A percentile compares a stretch with the other conserved stretches of the same genome.
phyloP scores from a whole-genome alignment of 176 grass and related monocot genomes.

The Aegilops tauschii region DNA sequence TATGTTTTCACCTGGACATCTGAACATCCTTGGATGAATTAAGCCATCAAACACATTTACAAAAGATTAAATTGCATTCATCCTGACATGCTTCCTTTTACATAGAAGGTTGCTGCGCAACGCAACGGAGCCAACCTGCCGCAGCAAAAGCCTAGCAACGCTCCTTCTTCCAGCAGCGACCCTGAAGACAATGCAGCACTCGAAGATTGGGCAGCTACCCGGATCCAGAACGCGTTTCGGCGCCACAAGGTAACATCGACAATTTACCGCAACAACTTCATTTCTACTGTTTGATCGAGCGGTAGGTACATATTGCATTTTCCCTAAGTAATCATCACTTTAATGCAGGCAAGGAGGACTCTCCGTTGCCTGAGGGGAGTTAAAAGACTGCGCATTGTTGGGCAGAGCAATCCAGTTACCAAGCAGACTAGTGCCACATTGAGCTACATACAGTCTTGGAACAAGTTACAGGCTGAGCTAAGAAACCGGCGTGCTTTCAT shows the following conservation, averaged over 20 bases:
- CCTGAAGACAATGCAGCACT: conserved; percentile 47
- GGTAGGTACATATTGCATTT: not conserved
- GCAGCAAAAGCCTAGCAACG: conserved; percentile 49
- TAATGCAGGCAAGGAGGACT: conserved; percentile 73
- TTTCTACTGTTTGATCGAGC: not conserved
- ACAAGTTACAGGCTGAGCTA: conserved; percentile 80
- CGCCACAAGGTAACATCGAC: conserved; percentile 55
- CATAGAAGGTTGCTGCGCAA: conserved; percentile 35
- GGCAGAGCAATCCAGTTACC: conserved; percentile 56
- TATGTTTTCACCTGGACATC: not conserved
- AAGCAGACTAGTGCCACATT: conserved; percentile 78
- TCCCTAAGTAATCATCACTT: not conserved
- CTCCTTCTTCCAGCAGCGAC: conserved; percentile 61
- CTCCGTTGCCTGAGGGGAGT: conserved; percentile 67
- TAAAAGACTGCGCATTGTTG: conserved; percentile 55
- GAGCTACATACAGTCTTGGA: conserved; percentile 79
- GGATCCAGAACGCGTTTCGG: conserved; percentile 71
- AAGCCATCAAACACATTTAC: not conserved
- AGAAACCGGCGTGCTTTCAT: conserved; percentile 76
- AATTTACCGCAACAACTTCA: not conserved
- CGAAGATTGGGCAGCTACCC: conserved; percentile 71
- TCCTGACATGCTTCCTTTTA: conserved; percentile 18
- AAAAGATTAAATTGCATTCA: not conserved
- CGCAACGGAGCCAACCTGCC: conserved; percentile 41
- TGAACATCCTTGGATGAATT: not conserved